Base-by-base conservation (phyloP, 192 early-diverging fungal species). In the Thoreauomyces humboldtii region DNA sequence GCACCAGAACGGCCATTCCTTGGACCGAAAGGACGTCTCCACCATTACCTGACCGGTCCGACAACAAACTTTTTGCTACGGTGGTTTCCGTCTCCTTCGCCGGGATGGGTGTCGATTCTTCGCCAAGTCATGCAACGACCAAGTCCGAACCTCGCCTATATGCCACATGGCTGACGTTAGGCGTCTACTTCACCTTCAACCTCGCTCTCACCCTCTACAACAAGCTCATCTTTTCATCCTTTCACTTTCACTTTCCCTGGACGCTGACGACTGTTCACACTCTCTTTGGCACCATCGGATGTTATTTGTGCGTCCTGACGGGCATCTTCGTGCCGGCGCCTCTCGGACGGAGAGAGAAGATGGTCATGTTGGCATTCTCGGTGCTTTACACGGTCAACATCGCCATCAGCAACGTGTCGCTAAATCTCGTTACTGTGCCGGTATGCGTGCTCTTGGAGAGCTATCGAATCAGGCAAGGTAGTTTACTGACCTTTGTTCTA, bases 371-470 rank as follows among this genome's bases (percentile, higher is more conserved):
- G 57, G 73, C 86, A 53, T 95, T 92, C 69, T 92, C 91, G 11
- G 73, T 90, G 27, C 83, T 95, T 1, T 95, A 92, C 65, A 95
- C 91, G 0, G 82, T 89, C 67, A 95, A 95, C 63, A 93, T 95
- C 69, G 91, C 89, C 25, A 84, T 90, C 4, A 71, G 63, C 63
- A 93, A 91, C 61, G 86, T 93, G 6, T 90, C 89, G 43, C 60
- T 93, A 77, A 84, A 89, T 79, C 81, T 88, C 50, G 84, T 86
- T n/a, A 65, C 47, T 28, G 37, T 79, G 1, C 63, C 77, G 28
- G 67, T 70, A 34, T 31, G 67, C 38, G 38, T 41, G 11, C 38
- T 41, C 38, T n/a, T 41, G 38, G 11, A n/a, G 38, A 9, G 38
- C 38, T 9, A 9, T 12, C n/a, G 38, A 41, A 41, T 41, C n/a